These are phyloP conservation scores for Phaeosphaeria sp. DNA, from an alignment of 2,329 filamentous ascomycete genomes.

Conservation along the genomic window DNA sequence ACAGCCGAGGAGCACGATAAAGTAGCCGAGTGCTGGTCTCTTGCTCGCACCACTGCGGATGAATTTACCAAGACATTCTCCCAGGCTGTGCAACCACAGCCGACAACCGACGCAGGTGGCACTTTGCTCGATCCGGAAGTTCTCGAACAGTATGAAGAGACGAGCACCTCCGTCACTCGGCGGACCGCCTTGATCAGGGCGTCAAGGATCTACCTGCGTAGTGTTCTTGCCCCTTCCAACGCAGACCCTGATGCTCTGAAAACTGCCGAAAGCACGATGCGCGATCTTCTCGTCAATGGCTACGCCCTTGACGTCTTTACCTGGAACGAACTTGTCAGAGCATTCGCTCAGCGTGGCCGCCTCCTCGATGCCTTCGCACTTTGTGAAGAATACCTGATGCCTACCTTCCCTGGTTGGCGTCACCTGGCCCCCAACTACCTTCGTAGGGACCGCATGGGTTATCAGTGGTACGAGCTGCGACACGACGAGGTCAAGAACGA, in stretches of 20 bases:
- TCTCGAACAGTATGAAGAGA: conserved; percentile 21
- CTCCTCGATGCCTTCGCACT: conserved; percentile 72
- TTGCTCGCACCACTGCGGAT: conserved; percentile 63
- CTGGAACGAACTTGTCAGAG: conserved; percentile 80
- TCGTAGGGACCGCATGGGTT: conserved; percentile 27
- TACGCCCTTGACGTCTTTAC: conserved; percentile 78
- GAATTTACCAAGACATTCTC: conserved; percentile 45
- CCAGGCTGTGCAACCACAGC: conserved; percentile 44
- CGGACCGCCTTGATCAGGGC: conserved; percentile 58
- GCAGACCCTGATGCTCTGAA: conserved; percentile 32
- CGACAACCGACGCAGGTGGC: conserved; percentile 12
- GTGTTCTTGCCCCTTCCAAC: conserved; percentile 61
- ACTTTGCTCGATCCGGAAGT: conserved; percentile 32
- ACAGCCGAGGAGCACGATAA: conserved; percentile 64
- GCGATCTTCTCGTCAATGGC: conserved; percentile 67
- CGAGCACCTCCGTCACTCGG: conserved; percentile 43
- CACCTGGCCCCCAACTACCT: conserved; percentile 28
- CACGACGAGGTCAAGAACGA: conserved; percentile 30
- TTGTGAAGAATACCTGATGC: conserved; percentile 81
- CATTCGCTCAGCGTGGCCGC: conserved; percentile 67
- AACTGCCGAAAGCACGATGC: conserved; percentile 49
- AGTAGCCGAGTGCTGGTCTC: conserved; percentile 71
- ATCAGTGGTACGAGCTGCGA: conserved; percentile 39
- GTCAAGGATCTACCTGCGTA: conserved; percentile 60
- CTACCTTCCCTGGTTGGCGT: conserved; percentile 77